phyloP scores from a whole-genome alignment of 108 stramenopile genomes.

The Cyclotella baltica region DNA sequence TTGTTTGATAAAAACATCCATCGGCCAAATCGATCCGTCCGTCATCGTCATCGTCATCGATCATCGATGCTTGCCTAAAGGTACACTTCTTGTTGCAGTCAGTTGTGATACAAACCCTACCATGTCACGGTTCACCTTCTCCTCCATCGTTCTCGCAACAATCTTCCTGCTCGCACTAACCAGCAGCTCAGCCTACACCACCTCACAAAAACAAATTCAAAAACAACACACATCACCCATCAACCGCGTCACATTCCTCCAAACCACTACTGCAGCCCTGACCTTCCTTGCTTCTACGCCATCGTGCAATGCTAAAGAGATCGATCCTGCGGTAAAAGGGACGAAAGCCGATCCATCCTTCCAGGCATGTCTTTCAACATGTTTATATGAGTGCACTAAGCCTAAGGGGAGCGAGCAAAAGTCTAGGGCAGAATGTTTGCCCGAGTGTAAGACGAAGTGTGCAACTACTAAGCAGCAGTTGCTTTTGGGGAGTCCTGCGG shows the following conservation, averaged over 20 bases:
- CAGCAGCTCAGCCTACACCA: conserved; percentile 24
- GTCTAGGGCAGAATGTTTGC: conserved; percentile 70
- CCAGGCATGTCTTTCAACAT: conserved; percentile 64
- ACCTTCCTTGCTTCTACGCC: conserved; percentile 21
- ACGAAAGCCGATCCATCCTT: conserved; percentile 78
- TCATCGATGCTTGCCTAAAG: too few relatives aligned
- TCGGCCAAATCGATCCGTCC: not conserved
- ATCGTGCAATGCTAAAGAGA: conserved; percentile 62
- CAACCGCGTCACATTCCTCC: conserved; percentile 33
- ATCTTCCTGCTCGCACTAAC: conserved; percentile 23
- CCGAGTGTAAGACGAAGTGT: conserved; percentile 79
- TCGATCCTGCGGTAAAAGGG: conserved; percentile 68
- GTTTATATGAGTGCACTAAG: conserved; percentile 87
- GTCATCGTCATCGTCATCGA: not conserved
- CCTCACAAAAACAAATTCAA: not conserved
- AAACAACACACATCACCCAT: conserved; percentile 16
- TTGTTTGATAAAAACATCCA: too few relatives aligned
- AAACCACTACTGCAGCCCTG: conserved; percentile 22
- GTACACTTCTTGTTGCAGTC: not conserved
- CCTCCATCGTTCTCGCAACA: conserved; percentile 3
- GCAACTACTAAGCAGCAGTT: conserved; percentile 74
- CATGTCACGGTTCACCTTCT: conserved; percentile 14
- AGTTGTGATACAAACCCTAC: not conserved
- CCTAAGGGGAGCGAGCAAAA: conserved; percentile 80
- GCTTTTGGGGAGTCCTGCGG: conserved; percentile 49